Conservation (phyloP, 768 basidiomycete genomes). For the Naganishia vaughanmartiniae region DNA sequence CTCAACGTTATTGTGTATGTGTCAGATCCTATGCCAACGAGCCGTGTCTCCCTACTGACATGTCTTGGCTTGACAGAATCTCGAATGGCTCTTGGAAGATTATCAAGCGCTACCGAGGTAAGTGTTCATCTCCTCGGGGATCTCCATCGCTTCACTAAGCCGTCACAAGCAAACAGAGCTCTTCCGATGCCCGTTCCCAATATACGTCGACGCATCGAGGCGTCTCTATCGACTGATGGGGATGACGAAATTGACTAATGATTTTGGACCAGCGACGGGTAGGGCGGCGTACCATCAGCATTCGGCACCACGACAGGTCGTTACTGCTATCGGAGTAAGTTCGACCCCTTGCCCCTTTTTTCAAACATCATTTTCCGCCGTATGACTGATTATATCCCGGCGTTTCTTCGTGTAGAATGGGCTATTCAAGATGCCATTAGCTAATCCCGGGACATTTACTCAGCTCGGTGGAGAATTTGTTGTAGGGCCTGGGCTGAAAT, state of each 20-base stretch:
- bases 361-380: too few species aligned
- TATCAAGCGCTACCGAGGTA: conserved; percentile 47
- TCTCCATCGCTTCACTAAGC: too few species aligned
- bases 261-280: conserved; percentile 47
- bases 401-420: conserved; percentile 37
- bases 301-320: conserved; percentile 44
- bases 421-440: conserved; percentile 46
- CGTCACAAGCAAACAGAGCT: conserved; percentile 32
- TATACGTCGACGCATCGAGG: conserved; percentile 49
- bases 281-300: conserved; percentile 48
- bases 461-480: conserved; percentile 53
- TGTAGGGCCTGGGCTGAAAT: conserved; percentile 43
- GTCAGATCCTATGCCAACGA: background rate
- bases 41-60: background rate
- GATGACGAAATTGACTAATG: conserved; percentile 48
- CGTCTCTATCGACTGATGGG: conserved; percentile 49
- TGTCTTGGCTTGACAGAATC: conserved; percentile 32
- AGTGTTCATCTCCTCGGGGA: background rate
- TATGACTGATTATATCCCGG: background rate
- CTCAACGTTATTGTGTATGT: conserved; percentile 43
- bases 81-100: conserved; percentile 51
- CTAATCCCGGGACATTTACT: conserved; percentile 47
- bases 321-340: conserved; percentile 45
- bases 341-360: too few species aligned
- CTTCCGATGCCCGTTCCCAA: conserved; percentile 50